phyloP scores from a whole-genome alignment of 2,329 filamentous ascomycete genomes.

The Podosphaera fusca region DNA sequence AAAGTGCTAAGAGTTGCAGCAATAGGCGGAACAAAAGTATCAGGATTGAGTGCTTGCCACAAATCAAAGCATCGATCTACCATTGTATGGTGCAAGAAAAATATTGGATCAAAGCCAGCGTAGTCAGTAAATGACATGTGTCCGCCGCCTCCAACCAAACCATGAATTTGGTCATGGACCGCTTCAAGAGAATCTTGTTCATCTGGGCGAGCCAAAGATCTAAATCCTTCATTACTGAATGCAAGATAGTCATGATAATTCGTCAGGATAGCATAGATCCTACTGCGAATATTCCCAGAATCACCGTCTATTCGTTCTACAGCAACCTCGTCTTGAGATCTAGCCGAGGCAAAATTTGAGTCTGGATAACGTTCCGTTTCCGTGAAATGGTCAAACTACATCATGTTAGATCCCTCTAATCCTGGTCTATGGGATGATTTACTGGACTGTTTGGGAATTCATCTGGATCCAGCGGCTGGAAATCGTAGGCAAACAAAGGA shows the following conservation, averaged over 20 bases:
- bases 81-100: slow-evolving; percentile 31
- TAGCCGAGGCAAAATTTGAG: slow-evolving; percentile 19
- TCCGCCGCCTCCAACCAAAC: slow-evolving; percentile 32
- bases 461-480: slow-evolving; percentile 19
- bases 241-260: slow-evolving; percentile 40
- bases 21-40: slow-evolving; percentile 16
- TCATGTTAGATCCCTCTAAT: neutral
- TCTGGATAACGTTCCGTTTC: slow-evolving; percentile 34
- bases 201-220: neutral
- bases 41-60: slow-evolving; percentile 23
- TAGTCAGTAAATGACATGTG: slow-evolving; percentile 22
- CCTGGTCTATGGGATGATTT: slow-evolving; percentile 12
- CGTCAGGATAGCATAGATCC: slow-evolving; percentile 44
- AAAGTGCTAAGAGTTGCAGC: slow-evolving; percentile 16
- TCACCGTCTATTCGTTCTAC: slow-evolving; percentile 28
- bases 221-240: slow-evolving; percentile 1
- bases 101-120: slow-evolving; percentile 24
- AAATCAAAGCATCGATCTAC: slow-evolving; percentile 35
- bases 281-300: slow-evolving; percentile 30
- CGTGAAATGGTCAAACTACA: slow-evolving; percentile 34
- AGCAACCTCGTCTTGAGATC: slow-evolving; percentile 36
- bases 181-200: slow-evolving; percentile 41
- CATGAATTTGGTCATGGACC: slow-evolving; percentile 40
- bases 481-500: slow-evolving; percentile 28
- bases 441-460: slow-evolving; percentile 38